Evolutionary conservation across 352 stramenopile genomes (phyloP).

Genomic region (Bremia lactucae): DNA sequence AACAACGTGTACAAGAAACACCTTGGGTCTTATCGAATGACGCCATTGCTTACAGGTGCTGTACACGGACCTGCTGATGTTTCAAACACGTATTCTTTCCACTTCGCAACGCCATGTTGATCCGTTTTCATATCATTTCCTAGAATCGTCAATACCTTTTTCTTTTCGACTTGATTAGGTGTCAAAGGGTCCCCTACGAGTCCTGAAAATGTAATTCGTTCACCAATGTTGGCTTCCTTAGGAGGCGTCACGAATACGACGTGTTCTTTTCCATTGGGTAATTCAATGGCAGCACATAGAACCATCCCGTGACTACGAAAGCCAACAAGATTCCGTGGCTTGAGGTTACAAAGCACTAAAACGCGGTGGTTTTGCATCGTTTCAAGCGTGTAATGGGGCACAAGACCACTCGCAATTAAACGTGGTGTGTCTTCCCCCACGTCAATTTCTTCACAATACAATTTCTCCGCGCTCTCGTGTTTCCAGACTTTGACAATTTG

Average conservation of each 20-base stretch:
- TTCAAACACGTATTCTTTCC: slow-evolving; percentile 67
- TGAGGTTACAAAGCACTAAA: slow-evolving; percentile 87
- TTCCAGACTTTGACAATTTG: slow-evolving; percentile 89
- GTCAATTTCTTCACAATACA: slow-evolving; percentile 89
- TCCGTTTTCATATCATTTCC: slow-evolving; percentile 80
- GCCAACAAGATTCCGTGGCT: slow-evolving; percentile 82
- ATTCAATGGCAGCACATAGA: slow-evolving; percentile 65
- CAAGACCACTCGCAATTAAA: slow-evolving; percentile 80
- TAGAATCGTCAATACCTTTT: slow-evolving; percentile 74
- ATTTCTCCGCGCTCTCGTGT: slow-evolving; percentile 85
- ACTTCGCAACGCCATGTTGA: slow-evolving; percentile 64
- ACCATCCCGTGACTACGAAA: slow-evolving; percentile 90
- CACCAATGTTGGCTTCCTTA: slow-evolving; percentile 53
- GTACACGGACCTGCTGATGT: slow-evolving; percentile 70
- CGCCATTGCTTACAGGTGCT: slow-evolving; percentile 52
- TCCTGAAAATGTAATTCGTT: slow-evolving; percentile 63
- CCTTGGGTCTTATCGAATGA: slow-evolving; percentile 79
- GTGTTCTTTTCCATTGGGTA: slow-evolving; percentile 66
- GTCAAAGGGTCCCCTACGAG: slow-evolving; percentile 64
- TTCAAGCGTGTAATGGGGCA: slow-evolving; percentile 80
- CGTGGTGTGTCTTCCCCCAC: slow-evolving; percentile 81
- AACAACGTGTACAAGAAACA: too few relatives aligned
- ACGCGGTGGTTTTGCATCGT: slow-evolving; percentile 79
- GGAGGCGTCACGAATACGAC: slow-evolving; percentile 82
- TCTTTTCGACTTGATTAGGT: slow-evolving; percentile 82